These are phyloP conservation scores for Boletus tylopilopsis DNA, from an alignment of 768 basidiomycete genomes.

Conservation along the genomic window DNA sequence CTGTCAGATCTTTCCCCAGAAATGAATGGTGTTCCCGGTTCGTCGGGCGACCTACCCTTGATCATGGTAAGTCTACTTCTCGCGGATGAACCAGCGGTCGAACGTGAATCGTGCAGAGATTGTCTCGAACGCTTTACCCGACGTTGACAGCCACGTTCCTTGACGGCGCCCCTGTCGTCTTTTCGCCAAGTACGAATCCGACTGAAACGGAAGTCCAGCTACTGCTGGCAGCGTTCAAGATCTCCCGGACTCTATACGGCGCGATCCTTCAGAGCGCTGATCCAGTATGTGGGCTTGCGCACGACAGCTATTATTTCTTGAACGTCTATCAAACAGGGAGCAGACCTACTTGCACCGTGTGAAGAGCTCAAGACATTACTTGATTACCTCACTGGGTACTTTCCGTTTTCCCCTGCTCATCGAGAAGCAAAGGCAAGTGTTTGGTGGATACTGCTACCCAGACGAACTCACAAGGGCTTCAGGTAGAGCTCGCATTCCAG, in stretches of 20 bases:
- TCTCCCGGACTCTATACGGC: slow-evolving; percentile 60
- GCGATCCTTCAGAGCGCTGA: slow-evolving; percentile 46
- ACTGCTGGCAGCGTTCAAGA: slow-evolving; percentile 52
- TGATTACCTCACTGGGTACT: slow-evolving; percentile 75
- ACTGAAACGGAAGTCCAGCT: slow-evolving; percentile 59
- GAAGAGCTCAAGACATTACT: slow-evolving; percentile 59
- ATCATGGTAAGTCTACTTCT: slow-evolving; percentile 24
- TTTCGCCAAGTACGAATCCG: slow-evolving; percentile 60
- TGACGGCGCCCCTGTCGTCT: slow-evolving; percentile 80
- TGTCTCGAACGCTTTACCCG: slow-evolving; percentile 73
- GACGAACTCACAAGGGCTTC: slow-evolving; percentile 7
- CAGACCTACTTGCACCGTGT: slow-evolving; percentile 26
- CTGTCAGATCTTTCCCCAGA: slow-evolving; percentile 25
- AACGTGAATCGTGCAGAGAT: slow-evolving; percentile 41
- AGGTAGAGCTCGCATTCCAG: slow-evolving; percentile 67
- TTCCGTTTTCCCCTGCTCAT: slow-evolving; percentile 63
- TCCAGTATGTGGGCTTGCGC: slow-evolving; percentile 21
- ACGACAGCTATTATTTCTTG: not conserved
- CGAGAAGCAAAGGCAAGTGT: slow-evolving; percentile 54
- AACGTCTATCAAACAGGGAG: slow-evolving; percentile 20
- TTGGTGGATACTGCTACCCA: not conserved
- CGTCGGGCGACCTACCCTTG: slow-evolving; percentile 17
- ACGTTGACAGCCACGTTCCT: slow-evolving; percentile 81
- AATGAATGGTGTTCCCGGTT: slow-evolving; percentile 12
- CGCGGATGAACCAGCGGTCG: slow-evolving; percentile 11